Evolutionary conservation across 2,329 filamentous ascomycete species (phyloP).

Genomic region (Fusarium denticulatum): DNA sequence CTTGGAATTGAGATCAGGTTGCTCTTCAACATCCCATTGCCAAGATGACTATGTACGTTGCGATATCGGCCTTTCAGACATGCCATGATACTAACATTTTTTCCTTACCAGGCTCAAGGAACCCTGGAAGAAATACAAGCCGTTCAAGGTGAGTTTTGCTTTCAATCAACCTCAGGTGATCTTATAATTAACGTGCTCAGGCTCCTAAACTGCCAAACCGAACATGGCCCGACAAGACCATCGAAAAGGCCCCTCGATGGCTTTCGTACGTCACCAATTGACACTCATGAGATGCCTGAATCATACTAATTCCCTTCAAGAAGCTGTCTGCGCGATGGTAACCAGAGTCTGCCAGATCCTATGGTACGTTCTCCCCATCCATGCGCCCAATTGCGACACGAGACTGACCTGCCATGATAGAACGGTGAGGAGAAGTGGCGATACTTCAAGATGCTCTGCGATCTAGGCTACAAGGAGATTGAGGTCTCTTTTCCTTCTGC

Average conservation of each 20-base stretch:
- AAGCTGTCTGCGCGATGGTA: constrained; percentile 75
- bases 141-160: constrained; percentile 55
- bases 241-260: constrained; percentile 90
- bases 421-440: constrained; percentile 94
- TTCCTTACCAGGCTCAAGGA: constrained; percentile 70
- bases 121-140: constrained; percentile 80
- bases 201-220: constrained; percentile 69
- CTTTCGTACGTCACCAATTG: constrained; percentile 54
- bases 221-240: constrained; percentile 84
- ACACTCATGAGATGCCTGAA: not conserved
- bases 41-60: constrained; percentile 26
- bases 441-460: constrained; percentile 94
- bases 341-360: constrained; percentile 91
- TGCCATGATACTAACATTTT: constrained; percentile 4
- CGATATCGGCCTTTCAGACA: constrained; percentile 8
- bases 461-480: constrained; percentile 97
- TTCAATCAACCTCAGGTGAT: constrained; percentile 45
- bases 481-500: constrained; percentile 96
- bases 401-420: constrained; percentile 54
- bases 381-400: not conserved
- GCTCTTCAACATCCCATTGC: not conserved
- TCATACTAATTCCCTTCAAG: not conserved
- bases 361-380: constrained; percentile 70
- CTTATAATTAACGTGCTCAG: not conserved
- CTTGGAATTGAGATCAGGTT: constrained; percentile 9